These are phyloP conservation scores for Leccinum boreale DNA, from an alignment of 768 basidiomycete genomes.

Conservation along the genomic window DNA sequence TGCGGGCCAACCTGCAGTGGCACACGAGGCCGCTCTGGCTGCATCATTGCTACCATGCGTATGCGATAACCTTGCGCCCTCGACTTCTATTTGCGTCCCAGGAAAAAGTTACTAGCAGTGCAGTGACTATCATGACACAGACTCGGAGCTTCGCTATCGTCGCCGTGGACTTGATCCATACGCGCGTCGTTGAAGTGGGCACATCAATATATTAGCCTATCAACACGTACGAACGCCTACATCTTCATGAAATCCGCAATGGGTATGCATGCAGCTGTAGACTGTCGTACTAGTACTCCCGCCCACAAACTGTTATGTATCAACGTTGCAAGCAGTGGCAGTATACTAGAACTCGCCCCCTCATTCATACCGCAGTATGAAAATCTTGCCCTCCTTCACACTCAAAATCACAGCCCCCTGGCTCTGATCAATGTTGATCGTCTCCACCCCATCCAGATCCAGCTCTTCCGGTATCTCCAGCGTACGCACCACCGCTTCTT, in stretches of 20 bases:
- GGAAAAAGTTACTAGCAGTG: no score
- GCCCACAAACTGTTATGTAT: no score
- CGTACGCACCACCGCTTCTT: conserved; percentile 51
- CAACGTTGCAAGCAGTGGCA: no score
- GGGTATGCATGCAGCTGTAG: no score
- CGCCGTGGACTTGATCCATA: no score
- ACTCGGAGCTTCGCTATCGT: no score
- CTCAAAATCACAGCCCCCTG: conserved; percentile 72
- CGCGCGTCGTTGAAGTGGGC: no score
- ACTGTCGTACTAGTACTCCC: no score
- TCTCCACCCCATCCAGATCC: conserved; percentile 64
- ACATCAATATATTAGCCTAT: no score
- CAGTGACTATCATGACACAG: no score
- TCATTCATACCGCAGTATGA: conserved; percentile 65
- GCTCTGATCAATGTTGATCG: conserved; percentile 74
- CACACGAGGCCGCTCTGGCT: conserved; percentile 6
- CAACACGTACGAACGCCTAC: no score
- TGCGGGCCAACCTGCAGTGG: neutral
- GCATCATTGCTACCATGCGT: neutral
- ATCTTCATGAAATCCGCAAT: no score
- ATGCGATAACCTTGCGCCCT: neutral
- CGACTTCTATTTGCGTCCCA: neutral
- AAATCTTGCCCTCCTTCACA: conserved; percentile 65
- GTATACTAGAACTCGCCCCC: neutral
- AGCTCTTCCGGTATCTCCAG: conserved; percentile 63